phyloP scores from a whole-genome alignment of 345 rosid species.

The Salix caprea region DNA sequence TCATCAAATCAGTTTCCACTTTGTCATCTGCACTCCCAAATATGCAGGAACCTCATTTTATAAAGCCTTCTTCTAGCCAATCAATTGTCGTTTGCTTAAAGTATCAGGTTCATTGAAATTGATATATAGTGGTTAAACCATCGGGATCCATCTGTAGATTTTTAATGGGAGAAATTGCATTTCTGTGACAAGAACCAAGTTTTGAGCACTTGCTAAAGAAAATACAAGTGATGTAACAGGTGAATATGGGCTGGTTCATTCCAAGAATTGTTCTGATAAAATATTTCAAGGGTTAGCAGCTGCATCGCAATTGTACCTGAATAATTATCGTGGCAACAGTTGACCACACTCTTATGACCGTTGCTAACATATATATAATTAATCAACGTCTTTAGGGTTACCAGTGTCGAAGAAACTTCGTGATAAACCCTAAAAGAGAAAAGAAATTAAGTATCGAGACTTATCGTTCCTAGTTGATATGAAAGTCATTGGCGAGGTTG shows the following conservation, averaged over 20 bases:
- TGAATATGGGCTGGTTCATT: background rate
- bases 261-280: background rate
- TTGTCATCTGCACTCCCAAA: constrained; percentile 24
- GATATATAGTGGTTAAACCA: background rate
- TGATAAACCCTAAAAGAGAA: background rate
- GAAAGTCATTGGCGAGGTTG: background rate
- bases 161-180: background rate
- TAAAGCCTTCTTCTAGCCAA: background rate
- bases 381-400: background rate
- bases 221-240: background rate
- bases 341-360: background rate
- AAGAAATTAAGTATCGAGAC: background rate
- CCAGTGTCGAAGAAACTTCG: background rate
- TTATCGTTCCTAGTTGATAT: background rate
- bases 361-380: background rate
- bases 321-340: background rate
- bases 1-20: background rate
- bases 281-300: background rate
- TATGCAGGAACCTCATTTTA: constrained; percentile 27
- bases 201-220: background rate
- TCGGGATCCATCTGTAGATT: background rate
- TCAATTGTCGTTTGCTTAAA: background rate
- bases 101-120: constrained; percentile 4
- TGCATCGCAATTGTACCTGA: background rate
- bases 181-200: background rate